Evolutionary conservation across 2,329 filamentous ascomycete genomes (phyloP), one percentile per base, ranked within the genome.

Genomic region (Venturia effusa): DNA sequence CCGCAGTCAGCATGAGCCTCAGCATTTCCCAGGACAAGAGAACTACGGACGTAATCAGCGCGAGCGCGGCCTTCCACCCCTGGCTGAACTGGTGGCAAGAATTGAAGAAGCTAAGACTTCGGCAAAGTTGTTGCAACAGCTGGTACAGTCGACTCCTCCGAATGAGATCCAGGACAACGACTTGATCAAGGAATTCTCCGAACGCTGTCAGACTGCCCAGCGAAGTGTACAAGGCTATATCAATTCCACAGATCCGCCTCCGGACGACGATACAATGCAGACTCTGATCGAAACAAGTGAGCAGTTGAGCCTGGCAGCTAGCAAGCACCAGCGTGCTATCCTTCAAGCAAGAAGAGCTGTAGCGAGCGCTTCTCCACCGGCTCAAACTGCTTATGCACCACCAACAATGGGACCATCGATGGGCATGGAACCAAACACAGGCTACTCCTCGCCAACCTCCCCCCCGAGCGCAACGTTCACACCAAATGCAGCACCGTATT

Each of bases 271-370:
- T 68, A 97, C 93, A 0, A 91, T 97, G 83, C 86, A 94, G 72
- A 92, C 86, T 17, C 79, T 99, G 66, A 96, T 99, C 71, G 92
- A 97, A 74, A 94, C 91, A 17, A 96, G 96, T 73, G 94, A 97
- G 75, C 89, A 93, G 72, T 80, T 99, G 37, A 89, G 90, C 66
- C 84, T 89, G 55, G 88, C 92, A 0, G 81, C 93, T 48, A 94
- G 86, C 67, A 87, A 91, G 72, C 90, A 97, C 74, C 90, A 96
- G 74, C 86, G 92, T 63, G 88, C 91, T 11, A 79, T 95, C 48
- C 77, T 87, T 7, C 77, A 81, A 66, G 84, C 84, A 10, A 78
- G 84, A 57, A 79, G 81, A 61, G 70, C 74, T 3, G 68, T 74
- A 22, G 75, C 75, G 15, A 57, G 64, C 22, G 59, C 65, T 59